A percentile compares a stretch with the other conserved stretches of the same genome.
Conservation (phyloP, 2,329 filamentous ascomycete species). For the Neofusicoccum laricinum region DNA sequence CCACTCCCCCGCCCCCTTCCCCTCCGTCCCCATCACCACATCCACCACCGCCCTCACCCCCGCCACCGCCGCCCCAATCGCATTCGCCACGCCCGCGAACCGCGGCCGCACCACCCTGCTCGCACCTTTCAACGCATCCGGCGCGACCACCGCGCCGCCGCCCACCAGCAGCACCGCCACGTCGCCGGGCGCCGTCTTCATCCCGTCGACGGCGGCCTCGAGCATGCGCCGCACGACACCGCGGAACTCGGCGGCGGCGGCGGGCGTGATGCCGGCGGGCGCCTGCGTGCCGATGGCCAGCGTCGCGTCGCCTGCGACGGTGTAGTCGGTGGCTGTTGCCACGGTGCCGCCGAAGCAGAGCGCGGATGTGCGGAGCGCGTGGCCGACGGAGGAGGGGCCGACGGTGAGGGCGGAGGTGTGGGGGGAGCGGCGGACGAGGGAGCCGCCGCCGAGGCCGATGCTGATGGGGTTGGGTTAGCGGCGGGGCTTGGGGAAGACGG, state of each 20-base stretch:
- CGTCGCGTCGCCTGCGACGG: slow-evolving; percentile 32
- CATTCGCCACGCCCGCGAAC: slow-evolving; percentile 57
- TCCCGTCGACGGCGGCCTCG: slow-evolving; percentile 53
- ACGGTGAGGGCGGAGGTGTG: slow-evolving; percentile 38
- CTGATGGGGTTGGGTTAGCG: not conserved
- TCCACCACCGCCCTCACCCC: slow-evolving; percentile 55
- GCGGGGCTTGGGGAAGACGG: too few species aligned
- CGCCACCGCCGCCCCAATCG: slow-evolving; percentile 59
- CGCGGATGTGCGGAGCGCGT: slow-evolving; percentile 48
- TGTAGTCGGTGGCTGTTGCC: slow-evolving; percentile 55
- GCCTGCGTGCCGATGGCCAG: slow-evolving; percentile 24
- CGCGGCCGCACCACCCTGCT: slow-evolving; percentile 51
- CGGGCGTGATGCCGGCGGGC: slow-evolving; percentile 7
- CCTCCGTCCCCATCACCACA: slow-evolving; percentile 32
- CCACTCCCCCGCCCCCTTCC: slow-evolving; percentile 10
- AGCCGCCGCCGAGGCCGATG: slow-evolving; percentile 58
- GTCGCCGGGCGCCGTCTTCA: slow-evolving; percentile 55
- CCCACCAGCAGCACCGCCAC: slow-evolving; percentile 57
- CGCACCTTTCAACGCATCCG: slow-evolving; percentile 49
- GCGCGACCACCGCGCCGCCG: slow-evolving; percentile 54
- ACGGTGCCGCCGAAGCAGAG: slow-evolving; percentile 54
- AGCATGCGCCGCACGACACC: slow-evolving; percentile 44
- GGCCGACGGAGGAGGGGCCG: slow-evolving; percentile 58
- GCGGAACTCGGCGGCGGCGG: slow-evolving; percentile 26
- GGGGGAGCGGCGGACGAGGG: slow-evolving; percentile 27